Evolutionary conservation across 371 early-diverging fungal genomes (phyloP).

Genomic region (Mucor saturninus): DNA sequence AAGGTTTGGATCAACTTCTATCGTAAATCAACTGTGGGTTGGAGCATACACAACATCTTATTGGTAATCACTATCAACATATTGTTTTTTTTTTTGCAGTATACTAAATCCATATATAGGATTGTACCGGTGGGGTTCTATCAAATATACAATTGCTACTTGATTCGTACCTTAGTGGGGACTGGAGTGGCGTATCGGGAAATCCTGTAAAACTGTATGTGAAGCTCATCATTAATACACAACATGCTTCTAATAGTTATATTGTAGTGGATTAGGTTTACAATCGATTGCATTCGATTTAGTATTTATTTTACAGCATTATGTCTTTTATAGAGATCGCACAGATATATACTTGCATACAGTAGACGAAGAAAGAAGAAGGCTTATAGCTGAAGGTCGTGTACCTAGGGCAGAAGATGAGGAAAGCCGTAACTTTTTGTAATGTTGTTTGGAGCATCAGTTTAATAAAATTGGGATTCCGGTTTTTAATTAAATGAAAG

Average conservation of each 20-base stretch:
- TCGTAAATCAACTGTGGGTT: constrained; percentile 87
- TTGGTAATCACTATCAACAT: too few relatives aligned
- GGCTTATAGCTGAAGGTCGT: constrained; percentile 44
- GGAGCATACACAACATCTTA: constrained; percentile 91
- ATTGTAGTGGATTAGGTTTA: constrained; percentile 72
- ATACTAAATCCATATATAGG: constrained; percentile 38
- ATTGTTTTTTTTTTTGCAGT: too few relatives aligned
- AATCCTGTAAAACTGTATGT: constrained; percentile 61
- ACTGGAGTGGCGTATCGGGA: constrained; percentile 76
- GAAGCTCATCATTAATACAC: not conserved
- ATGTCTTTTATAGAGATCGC: constrained; percentile 65
- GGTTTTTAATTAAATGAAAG: too few relatives aligned
- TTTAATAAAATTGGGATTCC: too few relatives aligned
- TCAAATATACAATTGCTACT: constrained; percentile 81
- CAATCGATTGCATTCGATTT: constrained; percentile 82
- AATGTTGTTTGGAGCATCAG: not conserved
- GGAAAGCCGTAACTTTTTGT: constrained; percentile 13
- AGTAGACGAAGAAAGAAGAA: constrained; percentile 48
- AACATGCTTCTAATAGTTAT: not conserved
- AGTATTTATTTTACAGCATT: constrained; percentile 88
- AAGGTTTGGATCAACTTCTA: constrained; percentile 72
- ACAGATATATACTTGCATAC: constrained; percentile 36
- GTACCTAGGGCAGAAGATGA: constrained; percentile 26
- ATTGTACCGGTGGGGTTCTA: constrained; percentile 87
- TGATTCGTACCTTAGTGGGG: constrained; percentile 71